phyloP scores from a whole-genome alignment of 768 basidiomycete species.

The Leccinum boreale region DNA sequence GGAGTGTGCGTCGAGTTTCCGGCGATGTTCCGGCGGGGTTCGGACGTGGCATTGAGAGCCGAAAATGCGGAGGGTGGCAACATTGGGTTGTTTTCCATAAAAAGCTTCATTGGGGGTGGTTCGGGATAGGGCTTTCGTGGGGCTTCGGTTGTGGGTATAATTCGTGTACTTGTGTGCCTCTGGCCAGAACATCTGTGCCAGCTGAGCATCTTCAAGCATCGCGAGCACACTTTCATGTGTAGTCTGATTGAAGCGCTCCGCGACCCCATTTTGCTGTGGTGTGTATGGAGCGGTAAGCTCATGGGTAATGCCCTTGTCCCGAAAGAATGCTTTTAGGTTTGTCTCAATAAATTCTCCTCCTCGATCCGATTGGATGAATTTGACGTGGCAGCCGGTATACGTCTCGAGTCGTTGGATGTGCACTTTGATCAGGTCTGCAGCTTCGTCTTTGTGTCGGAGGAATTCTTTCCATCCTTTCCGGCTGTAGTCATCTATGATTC shows the following conservation, averaged over 20 bases:
- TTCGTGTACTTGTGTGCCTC: constrained; percentile 8
- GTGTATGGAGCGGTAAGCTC: not conserved
- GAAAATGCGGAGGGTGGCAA: constrained; percentile 21
- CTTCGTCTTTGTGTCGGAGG: constrained; percentile 5
- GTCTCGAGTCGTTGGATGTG: constrained; percentile 1
- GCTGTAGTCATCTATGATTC: constrained; percentile 6
- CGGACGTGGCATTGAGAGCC: constrained; percentile 13
- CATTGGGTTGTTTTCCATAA: constrained; percentile 20
- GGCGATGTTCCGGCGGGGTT: not conserved
- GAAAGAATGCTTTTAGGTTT: not conserved
- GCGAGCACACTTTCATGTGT: constrained; percentile 22
- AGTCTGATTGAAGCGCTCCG: constrained; percentile 23
- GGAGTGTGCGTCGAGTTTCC: constrained; percentile 11
- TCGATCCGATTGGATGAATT: not conserved
- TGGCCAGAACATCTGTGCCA: constrained; percentile 23
- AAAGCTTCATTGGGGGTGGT: constrained; percentile 22
- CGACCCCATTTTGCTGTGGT: not conserved
- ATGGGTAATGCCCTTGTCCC: not conserved
- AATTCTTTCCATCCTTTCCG: constrained; percentile 12
- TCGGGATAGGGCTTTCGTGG: not conserved
- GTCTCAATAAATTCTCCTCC: not conserved
- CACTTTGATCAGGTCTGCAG: not conserved
- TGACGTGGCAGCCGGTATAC: not conserved
- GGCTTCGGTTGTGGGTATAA: constrained; percentile 1
- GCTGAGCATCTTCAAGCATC: constrained; percentile 18